Evolutionary conservation across 2,329 filamentous ascomycete genomes (phyloP).

Genomic region (Penicillium occitanis): DNA sequence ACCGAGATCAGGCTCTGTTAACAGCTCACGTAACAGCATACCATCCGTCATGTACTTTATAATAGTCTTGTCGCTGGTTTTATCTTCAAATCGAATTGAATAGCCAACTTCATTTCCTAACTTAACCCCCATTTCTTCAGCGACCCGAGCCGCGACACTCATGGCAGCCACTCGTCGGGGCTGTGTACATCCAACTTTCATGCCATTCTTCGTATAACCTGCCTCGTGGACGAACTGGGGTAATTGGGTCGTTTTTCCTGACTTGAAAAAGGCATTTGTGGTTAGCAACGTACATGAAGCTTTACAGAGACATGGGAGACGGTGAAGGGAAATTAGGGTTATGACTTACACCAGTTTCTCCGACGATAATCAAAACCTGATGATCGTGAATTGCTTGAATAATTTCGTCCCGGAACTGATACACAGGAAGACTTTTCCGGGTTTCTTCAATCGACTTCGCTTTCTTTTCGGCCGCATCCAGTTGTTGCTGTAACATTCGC

Average conservation of each 20-base stretch:
- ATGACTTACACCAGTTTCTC: conserved; percentile 68
- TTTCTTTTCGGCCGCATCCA: conserved; percentile 86
- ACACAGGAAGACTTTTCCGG: conserved; percentile 85
- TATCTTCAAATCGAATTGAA: conserved; percentile 90
- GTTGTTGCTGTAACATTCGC: conserved; percentile 71
- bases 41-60: conserved; percentile 98
- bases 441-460: conserved; percentile 88
- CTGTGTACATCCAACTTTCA: conserved; percentile 91
- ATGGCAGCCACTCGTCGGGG: conserved; percentile 94
- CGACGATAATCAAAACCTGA: conserved; percentile 87
- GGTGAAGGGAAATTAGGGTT: neutral
- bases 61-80: conserved; percentile 84
- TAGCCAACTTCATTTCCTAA: conserved; percentile 93
- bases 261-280: neutral
- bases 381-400: conserved; percentile 81
- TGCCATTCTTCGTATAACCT: conserved; percentile 77
- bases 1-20: conserved; percentile 80
- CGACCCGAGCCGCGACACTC: conserved; percentile 94
- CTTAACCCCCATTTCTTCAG: conserved; percentile 88
- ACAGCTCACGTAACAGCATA: conserved; percentile 85
- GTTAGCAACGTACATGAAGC: neutral
- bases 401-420: conserved; percentile 80
- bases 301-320: neutral
- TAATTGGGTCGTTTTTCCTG: conserved; percentile 81
- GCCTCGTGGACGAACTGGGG: conserved; percentile 92